Conservation (phyloP, 495 filamentous ascomycete genomes). For the Endocarpon pusillum region DNA sequence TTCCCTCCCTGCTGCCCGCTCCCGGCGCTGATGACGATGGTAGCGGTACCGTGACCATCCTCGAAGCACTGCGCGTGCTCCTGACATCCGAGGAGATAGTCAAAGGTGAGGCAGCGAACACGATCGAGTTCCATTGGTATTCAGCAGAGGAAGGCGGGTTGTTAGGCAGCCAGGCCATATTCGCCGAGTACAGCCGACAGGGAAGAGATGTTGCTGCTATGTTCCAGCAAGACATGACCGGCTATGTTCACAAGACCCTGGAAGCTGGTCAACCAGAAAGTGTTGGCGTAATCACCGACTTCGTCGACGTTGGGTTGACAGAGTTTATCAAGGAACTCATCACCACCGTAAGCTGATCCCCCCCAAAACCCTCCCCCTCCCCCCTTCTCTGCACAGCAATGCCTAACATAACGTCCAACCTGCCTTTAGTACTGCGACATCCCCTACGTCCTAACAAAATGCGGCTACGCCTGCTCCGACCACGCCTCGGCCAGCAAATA, state of each 20-base stretch:
- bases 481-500: slow-evolving; percentile 93
- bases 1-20: slow-evolving; percentile 65
- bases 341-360: slow-evolving; percentile 36
- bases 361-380: not conserved
- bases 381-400: not conserved
- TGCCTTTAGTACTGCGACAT: slow-evolving; percentile 61
- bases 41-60: slow-evolving; percentile 60
- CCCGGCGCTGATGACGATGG: slow-evolving; percentile 66
- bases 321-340: slow-evolving; percentile 84
- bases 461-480: slow-evolving; percentile 94
- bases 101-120: slow-evolving; percentile 45
- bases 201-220: slow-evolving; percentile 78
- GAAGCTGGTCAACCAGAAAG: slow-evolving; percentile 70
- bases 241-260: slow-evolving; percentile 67
- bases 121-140: slow-evolving; percentile 94
- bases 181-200: slow-evolving; percentile 61
- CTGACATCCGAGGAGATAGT: slow-evolving; percentile 35
- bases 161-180: slow-evolving; percentile 74
- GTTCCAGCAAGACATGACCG: slow-evolving; percentile 99
- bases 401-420: slow-evolving; percentile 1
- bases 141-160: slow-evolving; percentile 83
- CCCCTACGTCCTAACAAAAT: slow-evolving; percentile 79
- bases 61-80: slow-evolving; percentile 50
- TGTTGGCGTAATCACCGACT: slow-evolving; percentile 89
- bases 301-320: slow-evolving; percentile 65